Conservation (phyloP, 1,139 yeast species). For the Blastobotrys petasosporus region DNA sequence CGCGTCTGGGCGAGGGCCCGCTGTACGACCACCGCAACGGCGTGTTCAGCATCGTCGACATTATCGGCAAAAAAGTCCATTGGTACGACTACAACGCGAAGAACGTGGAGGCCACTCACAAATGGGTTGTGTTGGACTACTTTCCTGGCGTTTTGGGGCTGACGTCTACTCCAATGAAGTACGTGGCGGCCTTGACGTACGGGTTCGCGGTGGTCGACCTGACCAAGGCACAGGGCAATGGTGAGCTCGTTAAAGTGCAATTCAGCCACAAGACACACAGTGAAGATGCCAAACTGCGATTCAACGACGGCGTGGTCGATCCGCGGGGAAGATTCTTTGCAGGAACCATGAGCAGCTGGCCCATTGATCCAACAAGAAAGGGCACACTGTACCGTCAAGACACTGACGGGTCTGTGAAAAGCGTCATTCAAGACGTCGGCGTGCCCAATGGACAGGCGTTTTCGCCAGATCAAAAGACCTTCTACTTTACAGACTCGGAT, state of each 20-base stretch:
- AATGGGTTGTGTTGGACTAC: slow-evolving; percentile 19
- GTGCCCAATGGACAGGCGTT: slow-evolving; percentile 71
- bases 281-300: slow-evolving; percentile 19
- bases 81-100: slow-evolving; percentile 24
- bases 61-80: slow-evolving; percentile 26
- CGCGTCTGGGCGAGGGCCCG: slow-evolving; percentile 33
- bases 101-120: slow-evolving; percentile 20
- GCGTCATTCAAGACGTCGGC: slow-evolving; percentile 16
- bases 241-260: slow-evolving; percentile 18
- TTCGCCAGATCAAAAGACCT: slow-evolving; percentile 42
- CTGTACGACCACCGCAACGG: slow-evolving; percentile 29
- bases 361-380: slow-evolving; percentile 16
- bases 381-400: slow-evolving; percentile 33
- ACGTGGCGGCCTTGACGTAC: slow-evolving; percentile 27
- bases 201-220: slow-evolving; percentile 31
- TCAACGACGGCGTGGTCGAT: slow-evolving; percentile 35
- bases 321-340: slow-evolving; percentile 33
- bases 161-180: slow-evolving; percentile 27
- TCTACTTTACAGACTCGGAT: slow-evolving; percentile 71
- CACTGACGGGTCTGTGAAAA: slow-evolving; percentile 17
- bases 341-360: slow-evolving; percentile 28
- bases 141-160: slow-evolving; percentile 31
- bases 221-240: slow-evolving; percentile 17
- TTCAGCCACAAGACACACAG: slow-evolving; percentile 17
- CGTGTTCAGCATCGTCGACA: slow-evolving; percentile 32